phyloP scores from a whole-genome alignment of 495 filamentous ascomycete genomes.

The Alectoria sarmentosa region DNA sequence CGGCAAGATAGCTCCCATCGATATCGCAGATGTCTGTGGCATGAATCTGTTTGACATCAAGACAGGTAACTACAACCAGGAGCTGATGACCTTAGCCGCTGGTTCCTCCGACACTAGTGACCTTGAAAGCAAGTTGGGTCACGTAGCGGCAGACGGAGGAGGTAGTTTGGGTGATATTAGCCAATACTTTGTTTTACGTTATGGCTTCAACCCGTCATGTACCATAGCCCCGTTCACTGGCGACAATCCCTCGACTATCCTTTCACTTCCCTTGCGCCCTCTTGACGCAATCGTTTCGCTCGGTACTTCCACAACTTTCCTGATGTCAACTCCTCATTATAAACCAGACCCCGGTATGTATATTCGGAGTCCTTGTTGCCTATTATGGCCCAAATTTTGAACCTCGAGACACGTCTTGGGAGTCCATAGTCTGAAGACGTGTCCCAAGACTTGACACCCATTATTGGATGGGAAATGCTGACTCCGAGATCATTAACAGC shows the following conservation, averaged over 20 bases:
- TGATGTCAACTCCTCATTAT: conserved; percentile 91
- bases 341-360: conserved; percentile 81
- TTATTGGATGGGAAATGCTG: too few species aligned
- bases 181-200: conserved; percentile 67
- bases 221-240: conserved; percentile 81
- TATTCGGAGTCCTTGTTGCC: too few species aligned
- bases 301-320: conserved; percentile 91
- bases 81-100: conserved; percentile 68
- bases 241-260: conserved; percentile 93
- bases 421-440: too few species aligned
- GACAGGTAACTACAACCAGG: conserved; percentile 61
- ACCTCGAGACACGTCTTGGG: too few species aligned
- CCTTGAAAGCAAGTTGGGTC: conserved; percentile 71
- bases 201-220: conserved; percentile 69
- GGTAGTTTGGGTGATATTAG: conserved; percentile 66
- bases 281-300: conserved; percentile 90
- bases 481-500: too few species aligned
- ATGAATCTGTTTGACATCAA: conserved; percentile 96
- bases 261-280: conserved; percentile 76
- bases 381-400: too few species aligned
- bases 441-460: too few species aligned
- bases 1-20: conserved; percentile 76
- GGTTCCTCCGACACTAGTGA: conserved; percentile 63
- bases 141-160: conserved; percentile 73
- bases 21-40: conserved; percentile 91